Conservation (phyloP, 2,329 filamentous ascomycete species). For the Fusarium nematophilum region DNA sequence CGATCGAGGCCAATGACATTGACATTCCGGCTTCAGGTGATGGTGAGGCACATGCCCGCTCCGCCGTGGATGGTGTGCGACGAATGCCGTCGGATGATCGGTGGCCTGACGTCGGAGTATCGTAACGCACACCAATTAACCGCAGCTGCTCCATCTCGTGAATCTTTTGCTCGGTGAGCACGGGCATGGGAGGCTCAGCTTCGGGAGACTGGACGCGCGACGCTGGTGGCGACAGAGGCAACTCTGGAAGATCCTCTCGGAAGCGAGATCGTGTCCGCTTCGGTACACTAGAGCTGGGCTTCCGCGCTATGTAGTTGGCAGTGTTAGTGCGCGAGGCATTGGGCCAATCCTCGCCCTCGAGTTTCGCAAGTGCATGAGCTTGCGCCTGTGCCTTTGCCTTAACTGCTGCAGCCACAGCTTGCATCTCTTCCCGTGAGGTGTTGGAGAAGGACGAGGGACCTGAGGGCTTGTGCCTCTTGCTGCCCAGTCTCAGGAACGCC, state of each 20-base stretch:
- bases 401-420: conserved; percentile 47
- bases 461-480: conserved; percentile 66
- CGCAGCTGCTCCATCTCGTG: conserved; percentile 41
- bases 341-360: conserved; percentile 49
- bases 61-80: conserved; percentile 36
- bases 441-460: conserved; percentile 87
- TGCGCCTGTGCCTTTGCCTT: conserved; percentile 47
- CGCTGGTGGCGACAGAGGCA: conserved; percentile 85
- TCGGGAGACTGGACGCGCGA: conserved; percentile 85
- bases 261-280: conserved; percentile 91
- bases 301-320: conserved; percentile 46
- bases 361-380: conserved; percentile 48
- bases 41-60: conserved; percentile 40
- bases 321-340: conserved; percentile 20
- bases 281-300: conserved; percentile 62
- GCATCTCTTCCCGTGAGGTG: conserved; percentile 88
- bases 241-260: conserved; percentile 89
- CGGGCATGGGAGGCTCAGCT: conserved; percentile 58
- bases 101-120: conserved; percentile 59
- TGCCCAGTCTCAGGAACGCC: conserved; percentile 79
- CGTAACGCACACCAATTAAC: conserved; percentile 52
- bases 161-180: conserved; percentile 43
- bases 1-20: conserved; percentile 91
- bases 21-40: conserved; percentile 76
- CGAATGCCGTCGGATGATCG: conserved; percentile 49